Evolutionary conservation across 768 basidiomycete species (phyloP).

Genomic region (Crucibulum laeve): DNA sequence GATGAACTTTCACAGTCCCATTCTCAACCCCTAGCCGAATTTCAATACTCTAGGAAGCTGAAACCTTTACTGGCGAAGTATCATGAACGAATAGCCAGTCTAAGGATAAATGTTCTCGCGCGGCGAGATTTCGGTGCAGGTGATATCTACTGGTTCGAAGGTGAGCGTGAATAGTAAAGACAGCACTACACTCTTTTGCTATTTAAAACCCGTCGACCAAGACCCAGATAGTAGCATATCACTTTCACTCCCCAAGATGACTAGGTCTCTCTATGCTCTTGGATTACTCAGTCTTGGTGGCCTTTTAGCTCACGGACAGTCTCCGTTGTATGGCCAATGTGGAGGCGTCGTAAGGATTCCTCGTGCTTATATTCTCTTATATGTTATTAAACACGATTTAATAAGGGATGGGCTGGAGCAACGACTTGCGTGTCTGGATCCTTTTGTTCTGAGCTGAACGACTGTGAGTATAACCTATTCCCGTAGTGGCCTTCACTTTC

Average conservation of each 20-base stretch:
- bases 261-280: constrained; percentile 2
- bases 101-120: too few species aligned
- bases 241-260: too few species aligned
- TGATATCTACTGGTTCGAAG: too few species aligned
- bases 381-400: neutral
- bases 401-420: constrained; percentile 27
- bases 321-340: constrained; percentile 6
- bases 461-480: constrained; percentile 16
- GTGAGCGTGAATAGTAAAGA: too few species aligned
- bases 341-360: constrained; percentile 2
- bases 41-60: neutral
- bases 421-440: constrained; percentile 29
- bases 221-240: too few species aligned
- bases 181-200: too few species aligned
- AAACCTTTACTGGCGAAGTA: neutral
- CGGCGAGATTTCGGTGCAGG: constrained; percentile 2
- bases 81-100: too few species aligned
- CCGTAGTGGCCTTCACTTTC: neutral
- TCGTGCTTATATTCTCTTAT: neutral
- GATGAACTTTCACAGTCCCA: too few species aligned
- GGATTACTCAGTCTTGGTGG: constrained; percentile 3
- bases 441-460: constrained; percentile 22
- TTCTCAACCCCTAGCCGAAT: constrained; percentile 6
- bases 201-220: too few species aligned
- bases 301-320: constrained; percentile 6